Base-by-base conservation (phyloP, 2,329 filamentous ascomycete genomes). In the Albophoma yamanashiensis region DNA sequence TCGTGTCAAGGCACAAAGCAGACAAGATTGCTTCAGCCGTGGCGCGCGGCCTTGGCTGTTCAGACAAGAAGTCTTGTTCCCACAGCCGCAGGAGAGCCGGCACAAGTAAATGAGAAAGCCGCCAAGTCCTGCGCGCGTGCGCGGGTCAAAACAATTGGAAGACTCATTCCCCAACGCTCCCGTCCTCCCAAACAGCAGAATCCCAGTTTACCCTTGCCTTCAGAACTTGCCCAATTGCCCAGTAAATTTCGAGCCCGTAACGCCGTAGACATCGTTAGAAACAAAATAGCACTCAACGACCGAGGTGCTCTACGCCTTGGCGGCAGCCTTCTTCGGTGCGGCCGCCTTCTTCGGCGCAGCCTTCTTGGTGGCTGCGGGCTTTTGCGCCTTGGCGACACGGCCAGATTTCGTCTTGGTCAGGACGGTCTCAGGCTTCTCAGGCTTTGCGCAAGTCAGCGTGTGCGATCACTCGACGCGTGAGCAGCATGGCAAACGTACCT, bases 341-440 rank as follows among this genome's bases (percentile, higher is more conserved):
- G 75, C 73, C 73, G 75, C 73, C 73, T 78, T 78, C 71, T 77
- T 78, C 42, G 75, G 66, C 14, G 76, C 73, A 31, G 75, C 73
- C 75, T 79, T 79, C 71, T 81, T 79, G 47, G 78, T 74, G 9
- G 47, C 47, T 31, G 79, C 74, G 25, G 75, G 73, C 68, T 78
- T 76, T 68, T 76, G 60, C 31, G 81, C 79, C 85, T 94, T 95
- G 68, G 88, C 85, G 68, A 95, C 88, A 67, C 91, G 88, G 56
- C 91, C 91, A 59, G 89, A 87, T 84, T 94, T 94, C 74, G 91
- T 92, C 84, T 90, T 92, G 73, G 82, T 84, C 58, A 92, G 77
- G 56, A 88, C 81, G 69, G 86, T 85, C 61, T 75, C 72, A 64
- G 85, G 80, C 76, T 88, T 86, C 66, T 91, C 86, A 60, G 86